Evolutionary conservation across 768 basidiomycete genomes (phyloP), one percentile per base, ranked within the genome.

Genomic region (Suillus brevipes): DNA sequence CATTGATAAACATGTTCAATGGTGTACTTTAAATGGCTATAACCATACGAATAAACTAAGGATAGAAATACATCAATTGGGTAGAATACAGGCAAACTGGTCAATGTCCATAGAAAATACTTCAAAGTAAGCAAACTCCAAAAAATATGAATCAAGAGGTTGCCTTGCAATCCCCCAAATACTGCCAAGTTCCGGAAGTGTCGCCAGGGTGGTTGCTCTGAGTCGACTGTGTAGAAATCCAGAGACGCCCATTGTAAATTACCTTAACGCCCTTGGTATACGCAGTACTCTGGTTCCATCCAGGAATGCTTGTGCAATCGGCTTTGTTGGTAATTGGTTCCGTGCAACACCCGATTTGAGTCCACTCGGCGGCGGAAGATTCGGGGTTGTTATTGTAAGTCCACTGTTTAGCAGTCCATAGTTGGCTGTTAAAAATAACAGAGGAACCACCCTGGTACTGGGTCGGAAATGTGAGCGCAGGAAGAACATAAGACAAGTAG

Each of bases 1-100:
- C 85, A 87, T 70, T 87, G 62, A 68, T 6, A 18, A 18, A 42
- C 16, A 7, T 6, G 16, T 52, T 52, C 1, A 28, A 28, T 52
- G 5, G 9, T 28, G 16, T 16, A 36, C 6, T 36, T 36, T 36
- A 36, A 36, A 36, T 36, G 34, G 4, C 34, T 6, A 50, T 50
- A 28, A 50, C 6, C 49, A 16, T 5, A 52, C 16, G 6, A 28
- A 28, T 18, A 18, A 9, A 31, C 16, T 4, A 47, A 4, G 31
- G 1, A n/a, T n/a, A 47, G 4, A n/a, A n/a, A 47, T 18, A n/a
- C 45, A 47, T 45, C 18, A 8, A 45, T 45, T 4, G 43, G 20
- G 8, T n/a, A 47, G 20, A 10, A 47, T n/a, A 47, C 3, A 47
- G n/a, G 20, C 8, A n/a, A 45, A 20, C 20, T 47, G 10, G 9